phyloP scores from a whole-genome alignment of 1,284 basidiomycete species.

The Ustilago shanxiensis region DNA sequence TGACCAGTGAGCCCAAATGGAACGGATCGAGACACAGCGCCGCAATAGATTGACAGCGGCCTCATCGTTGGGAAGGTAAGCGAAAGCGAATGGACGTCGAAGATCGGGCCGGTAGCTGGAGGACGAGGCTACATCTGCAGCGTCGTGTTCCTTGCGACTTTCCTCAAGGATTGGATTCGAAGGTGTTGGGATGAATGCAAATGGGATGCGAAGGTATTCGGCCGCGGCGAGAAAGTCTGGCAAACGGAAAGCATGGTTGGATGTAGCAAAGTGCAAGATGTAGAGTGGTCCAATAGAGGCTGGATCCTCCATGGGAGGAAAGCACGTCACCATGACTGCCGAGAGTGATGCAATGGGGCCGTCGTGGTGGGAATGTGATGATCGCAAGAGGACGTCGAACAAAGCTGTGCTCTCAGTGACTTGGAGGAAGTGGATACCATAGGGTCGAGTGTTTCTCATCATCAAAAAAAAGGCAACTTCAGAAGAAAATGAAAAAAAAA shows the following conservation, averaged over 20 bases:
- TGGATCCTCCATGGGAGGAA: slow-evolving; percentile 36
- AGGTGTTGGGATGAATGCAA: slow-evolving; percentile 61
- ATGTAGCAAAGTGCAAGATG: slow-evolving; percentile 62
- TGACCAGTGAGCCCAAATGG: slow-evolving; percentile 70
- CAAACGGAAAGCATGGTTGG: slow-evolving; percentile 60
- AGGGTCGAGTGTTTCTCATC: not conserved
- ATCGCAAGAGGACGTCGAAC: not conserved
- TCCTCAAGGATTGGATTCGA: slow-evolving; percentile 38
- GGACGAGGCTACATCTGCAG: slow-evolving; percentile 26
- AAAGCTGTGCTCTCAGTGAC: too few species aligned
- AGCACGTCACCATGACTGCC: slow-evolving; percentile 24
- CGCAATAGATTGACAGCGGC: slow-evolving; percentile 81
- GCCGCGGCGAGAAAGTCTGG: slow-evolving; percentile 62
- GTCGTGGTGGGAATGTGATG: not conserved
- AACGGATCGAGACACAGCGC: slow-evolving; percentile 88
- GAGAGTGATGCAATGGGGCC: not conserved
- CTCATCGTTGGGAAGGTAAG: slow-evolving; percentile 70
- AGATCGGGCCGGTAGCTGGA: slow-evolving; percentile 45
- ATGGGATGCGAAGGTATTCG: slow-evolving; percentile 55
- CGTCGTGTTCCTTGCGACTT: slow-evolving; percentile 25
- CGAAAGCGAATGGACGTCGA: slow-evolving; percentile 56
- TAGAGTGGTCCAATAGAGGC: slow-evolving; percentile 59
- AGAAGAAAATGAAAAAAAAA: slow-evolving; percentile 15
- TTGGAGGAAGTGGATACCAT: too few species aligned
- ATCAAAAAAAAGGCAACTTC: not conserved